Evolutionary conservation across 306 rosid species (phyloP), one percentile per base, ranked within the genome.

Genomic region (Malus asiatica): DNA sequence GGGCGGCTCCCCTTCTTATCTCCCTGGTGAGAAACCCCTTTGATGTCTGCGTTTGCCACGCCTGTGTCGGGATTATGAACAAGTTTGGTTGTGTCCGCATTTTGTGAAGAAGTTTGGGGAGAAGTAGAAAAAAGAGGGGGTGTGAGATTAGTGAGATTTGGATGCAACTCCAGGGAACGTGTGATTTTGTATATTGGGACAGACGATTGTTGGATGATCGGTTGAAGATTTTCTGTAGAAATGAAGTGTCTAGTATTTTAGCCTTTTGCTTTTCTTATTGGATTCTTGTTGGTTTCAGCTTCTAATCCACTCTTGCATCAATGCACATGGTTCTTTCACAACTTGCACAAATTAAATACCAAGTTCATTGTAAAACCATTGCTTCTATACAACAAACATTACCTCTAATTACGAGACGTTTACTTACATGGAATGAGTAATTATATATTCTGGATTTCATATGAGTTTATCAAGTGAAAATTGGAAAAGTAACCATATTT

Each of bases 1-100:
- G 72, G 97, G 93, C 25, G 93, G 90, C 65, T 95, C 98, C 65
- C 96, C 97, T 25, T 91, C 98, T 35, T 92, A 88, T 83, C 90
- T 92, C 40, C 98, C 97, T 4, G 98, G 98, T 30, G 97, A 92
- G 77, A 88, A 77, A 30, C 84, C 86, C 71, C 71, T 79, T 76
- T 96, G 91, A 90, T 67, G 68, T 83, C 63, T 84, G 76, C 62
- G 25, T 85, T 9, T 61, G 3, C 27, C 66, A 22, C 22, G 32
- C 16, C 69, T 33, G 75, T 75, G 80, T 85, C 87, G 84, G 78
- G 40, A 82, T 71, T 80, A 20, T 11, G 59, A 80, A 78, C 72
- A 73, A 61, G 55, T 83, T 52, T 74, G 78, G 77, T 81, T 84
- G 90, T 86, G 89, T 86, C 88, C 64, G 67, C 65, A 88, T 86